A percentile compares a stretch with the other conserved stretches of the same genome.
Evolutionary conservation across 345 rosid species (phyloP).

Genomic region (Pistacia vera): DNA sequence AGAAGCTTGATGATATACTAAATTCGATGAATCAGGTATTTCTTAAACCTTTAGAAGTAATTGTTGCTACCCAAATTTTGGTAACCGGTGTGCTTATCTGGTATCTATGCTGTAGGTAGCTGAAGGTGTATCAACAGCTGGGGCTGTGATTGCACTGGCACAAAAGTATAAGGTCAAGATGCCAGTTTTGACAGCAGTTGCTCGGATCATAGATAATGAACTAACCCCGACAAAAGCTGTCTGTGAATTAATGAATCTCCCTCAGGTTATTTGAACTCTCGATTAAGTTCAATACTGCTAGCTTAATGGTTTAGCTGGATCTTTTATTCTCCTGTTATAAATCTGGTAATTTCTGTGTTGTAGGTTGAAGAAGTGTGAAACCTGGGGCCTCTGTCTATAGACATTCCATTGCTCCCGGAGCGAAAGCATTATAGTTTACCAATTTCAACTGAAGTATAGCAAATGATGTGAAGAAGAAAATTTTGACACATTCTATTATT

Average conservation of each 20-base stretch:
- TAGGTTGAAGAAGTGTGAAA: constrained; percentile 79
- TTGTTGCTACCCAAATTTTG: constrained; percentile 10
- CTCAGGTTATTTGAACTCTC: constrained; percentile 53
- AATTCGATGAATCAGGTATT: constrained; percentile 85
- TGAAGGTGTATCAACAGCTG: constrained; percentile 95
- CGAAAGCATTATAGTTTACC: background rate
- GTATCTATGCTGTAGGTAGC: constrained; percentile 56
- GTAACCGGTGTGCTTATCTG: constrained; percentile 5
- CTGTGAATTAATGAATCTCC: constrained; percentile 82
- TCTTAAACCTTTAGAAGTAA: constrained; percentile 10
- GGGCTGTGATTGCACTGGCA: constrained; percentile 92
- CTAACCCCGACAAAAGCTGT: constrained; percentile 85
- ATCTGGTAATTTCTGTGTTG: constrained; percentile 1
- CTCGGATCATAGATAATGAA: constrained; percentile 83
- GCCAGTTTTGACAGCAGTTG: constrained; percentile 94
- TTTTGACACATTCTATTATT: background rate
- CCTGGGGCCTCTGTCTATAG: background rate
- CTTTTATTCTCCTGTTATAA: background rate
- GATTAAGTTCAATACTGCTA: background rate
- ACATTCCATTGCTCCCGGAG: background rate
- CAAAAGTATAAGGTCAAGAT: constrained; percentile 93
- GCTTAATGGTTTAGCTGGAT: background rate
- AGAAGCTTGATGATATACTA: constrained; percentile 79
- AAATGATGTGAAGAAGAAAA: background rate
- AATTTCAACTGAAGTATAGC: background rate